Percentiles rank a stretch among this genome's conserved stretches.
phyloP scores from a whole-genome alignment of 805 yeast genomes.

The Yamadazyma sp. region DNA sequence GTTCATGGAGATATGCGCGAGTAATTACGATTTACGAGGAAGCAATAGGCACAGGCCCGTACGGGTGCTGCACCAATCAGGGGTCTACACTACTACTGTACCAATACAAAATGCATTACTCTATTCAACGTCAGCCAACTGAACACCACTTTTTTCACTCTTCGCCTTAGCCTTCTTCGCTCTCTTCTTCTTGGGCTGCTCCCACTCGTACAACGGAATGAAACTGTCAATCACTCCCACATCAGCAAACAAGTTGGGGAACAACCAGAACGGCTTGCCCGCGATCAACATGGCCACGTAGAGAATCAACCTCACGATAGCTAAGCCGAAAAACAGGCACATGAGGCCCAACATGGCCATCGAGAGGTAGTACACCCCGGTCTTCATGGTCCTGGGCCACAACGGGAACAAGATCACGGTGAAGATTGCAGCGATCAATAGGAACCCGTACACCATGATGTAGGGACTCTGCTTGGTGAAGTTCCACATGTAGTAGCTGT shows the following conservation, averaged over 20 bases:
- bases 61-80: too few species aligned
- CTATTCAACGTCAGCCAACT: conserved; percentile 38
- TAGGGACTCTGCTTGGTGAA: conserved; percentile 71
- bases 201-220: conserved; percentile 86
- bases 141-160: conserved; percentile 29
- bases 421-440: conserved; percentile 65
- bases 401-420: conserved; percentile 79
- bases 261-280: conserved; percentile 87
- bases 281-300: conserved; percentile 57
- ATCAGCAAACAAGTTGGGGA: conserved; percentile 94
- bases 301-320: conserved; percentile 74
- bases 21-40: too few species aligned
- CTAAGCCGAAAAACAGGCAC: conserved; percentile 71
- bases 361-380: conserved; percentile 87
- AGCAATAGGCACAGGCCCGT: too few species aligned
- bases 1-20: too few species aligned
- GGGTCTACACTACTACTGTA: too few species aligned
- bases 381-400: conserved; percentile 90
- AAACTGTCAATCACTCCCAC: conserved; percentile 93
- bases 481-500: conserved; percentile 82
- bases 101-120: not conserved
- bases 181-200: conserved; percentile 43
- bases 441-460: conserved; percentile 59
- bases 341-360: conserved; percentile 73
- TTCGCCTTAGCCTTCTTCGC: conserved; percentile 20